Conservation (phyloP, 495 filamentous ascomycete genomes). For the Amniculicola lignicola region DNA sequence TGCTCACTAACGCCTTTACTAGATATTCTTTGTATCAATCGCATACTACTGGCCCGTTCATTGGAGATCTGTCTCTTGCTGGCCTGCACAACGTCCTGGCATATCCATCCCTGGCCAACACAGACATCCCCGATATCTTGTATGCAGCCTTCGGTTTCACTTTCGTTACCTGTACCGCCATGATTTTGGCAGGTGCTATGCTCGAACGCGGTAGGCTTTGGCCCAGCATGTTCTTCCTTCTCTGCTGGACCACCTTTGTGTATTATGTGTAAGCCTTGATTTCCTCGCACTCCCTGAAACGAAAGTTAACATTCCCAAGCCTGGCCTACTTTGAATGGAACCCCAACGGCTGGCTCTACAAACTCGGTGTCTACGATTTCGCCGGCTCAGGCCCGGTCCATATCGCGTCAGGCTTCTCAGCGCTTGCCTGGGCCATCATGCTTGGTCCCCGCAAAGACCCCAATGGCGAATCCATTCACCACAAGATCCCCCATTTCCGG, state of each 20-base stretch:
- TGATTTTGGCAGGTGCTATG: conserved; percentile 34
- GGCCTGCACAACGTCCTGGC: conserved; percentile 32
- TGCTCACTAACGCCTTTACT: background rate
- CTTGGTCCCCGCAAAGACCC: conserved; percentile 19
- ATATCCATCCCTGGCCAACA: conserved; percentile 27
- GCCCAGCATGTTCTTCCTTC: conserved; percentile 29
- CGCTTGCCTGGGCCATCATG: conserved; percentile 45
- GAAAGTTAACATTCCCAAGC: too few relatives aligned
- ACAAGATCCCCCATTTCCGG: conserved; percentile 26
- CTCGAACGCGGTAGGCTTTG: conserved; percentile 29
- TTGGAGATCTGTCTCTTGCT: conserved; percentile 31
- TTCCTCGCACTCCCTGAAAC: too few relatives aligned
- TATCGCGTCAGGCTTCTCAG: conserved; percentile 72
- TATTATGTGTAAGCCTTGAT: too few relatives aligned
- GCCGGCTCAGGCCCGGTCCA: conserved; percentile 94
- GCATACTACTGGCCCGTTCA: conserved; percentile 29
- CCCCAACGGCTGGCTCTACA: conserved; percentile 40
- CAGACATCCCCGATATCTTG: conserved; percentile 34
- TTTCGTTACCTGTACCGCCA: conserved; percentile 32
- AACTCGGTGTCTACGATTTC: conserved; percentile 86
- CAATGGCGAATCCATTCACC: conserved; percentile 2
- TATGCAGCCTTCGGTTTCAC: conserved; percentile 34
- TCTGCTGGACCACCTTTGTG: conserved; percentile 34
- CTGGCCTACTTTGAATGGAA: conserved; percentile 34
- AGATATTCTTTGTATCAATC: conserved; percentile 30